Conservation (phyloP, 1,139 yeast genomes). For the Nadsonia commutata region DNA sequence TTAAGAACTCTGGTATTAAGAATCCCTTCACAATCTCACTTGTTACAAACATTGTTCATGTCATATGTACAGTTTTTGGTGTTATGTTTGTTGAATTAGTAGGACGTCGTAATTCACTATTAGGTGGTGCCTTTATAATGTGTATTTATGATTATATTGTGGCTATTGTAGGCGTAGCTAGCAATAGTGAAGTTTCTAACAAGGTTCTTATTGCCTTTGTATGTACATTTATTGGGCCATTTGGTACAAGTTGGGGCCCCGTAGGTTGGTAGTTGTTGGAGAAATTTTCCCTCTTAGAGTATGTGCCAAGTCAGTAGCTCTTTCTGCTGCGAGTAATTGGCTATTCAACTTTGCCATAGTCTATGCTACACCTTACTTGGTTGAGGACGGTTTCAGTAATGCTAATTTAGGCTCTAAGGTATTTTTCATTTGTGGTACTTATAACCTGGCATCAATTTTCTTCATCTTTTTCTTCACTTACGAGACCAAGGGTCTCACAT, state of each 20-base stretch:
- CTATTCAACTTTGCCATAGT: conserved; percentile 62
- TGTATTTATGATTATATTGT: conserved; percentile 44
- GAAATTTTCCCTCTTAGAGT: conserved; percentile 56
- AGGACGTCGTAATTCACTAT: conserved; percentile 52
- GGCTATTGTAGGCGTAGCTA: conserved; percentile 47
- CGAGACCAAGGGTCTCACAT: conserved; percentile 56
- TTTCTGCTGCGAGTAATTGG: conserved; percentile 64
- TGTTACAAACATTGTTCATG: conserved; percentile 60
- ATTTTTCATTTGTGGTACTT: conserved; percentile 48
- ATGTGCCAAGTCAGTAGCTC: conserved; percentile 60
- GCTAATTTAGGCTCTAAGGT: conserved; percentile 41
- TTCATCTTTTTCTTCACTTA: conserved; percentile 52
- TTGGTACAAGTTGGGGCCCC: conserved; percentile 73
- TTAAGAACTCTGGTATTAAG: conserved; percentile 52
- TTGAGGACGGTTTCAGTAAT: conserved; percentile 40
- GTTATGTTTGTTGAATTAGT: conserved; percentile 47
- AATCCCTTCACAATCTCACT: conserved; percentile 82
- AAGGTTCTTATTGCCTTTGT: conserved; percentile 61
- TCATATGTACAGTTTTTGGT: conserved; percentile 54
- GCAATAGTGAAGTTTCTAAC: conserved; percentile 26
- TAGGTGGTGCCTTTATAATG: conserved; percentile 51
- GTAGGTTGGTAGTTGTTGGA: conserved; percentile 55
- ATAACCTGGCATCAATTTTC: conserved; percentile 26
- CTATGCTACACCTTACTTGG: conserved; percentile 49
- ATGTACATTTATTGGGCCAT: conserved; percentile 61